phyloP scores from a whole-genome alignment of 139 green algal genomes.

The Limnomonas spitsbergensis region DNA sequence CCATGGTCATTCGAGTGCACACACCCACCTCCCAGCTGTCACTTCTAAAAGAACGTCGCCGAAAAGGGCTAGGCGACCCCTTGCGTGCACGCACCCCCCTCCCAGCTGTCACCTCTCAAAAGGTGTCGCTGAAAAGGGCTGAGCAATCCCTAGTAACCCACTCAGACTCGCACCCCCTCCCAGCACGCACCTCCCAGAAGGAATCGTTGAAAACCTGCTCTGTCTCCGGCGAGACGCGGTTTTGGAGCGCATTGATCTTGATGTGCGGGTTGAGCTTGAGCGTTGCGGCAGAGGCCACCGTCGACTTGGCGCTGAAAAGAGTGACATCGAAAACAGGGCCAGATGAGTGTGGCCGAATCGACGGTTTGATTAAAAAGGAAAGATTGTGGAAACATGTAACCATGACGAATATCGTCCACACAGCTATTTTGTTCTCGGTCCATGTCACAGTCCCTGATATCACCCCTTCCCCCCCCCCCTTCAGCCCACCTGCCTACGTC shows the following conservation, averaged over 20 bases:
- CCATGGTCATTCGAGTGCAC: no score
- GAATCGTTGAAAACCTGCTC: conserved; percentile 90
- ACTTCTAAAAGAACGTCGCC: no score
- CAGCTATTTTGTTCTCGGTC: no score
- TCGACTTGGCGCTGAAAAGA: conserved; percentile 70
- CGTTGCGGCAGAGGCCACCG: conserved; percentile 72
- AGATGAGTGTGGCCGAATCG: background rate
- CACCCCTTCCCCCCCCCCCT: no score
- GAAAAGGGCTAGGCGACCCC: no score
- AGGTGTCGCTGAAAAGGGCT: no score
- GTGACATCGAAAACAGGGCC: background rate
- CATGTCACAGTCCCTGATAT: no score
- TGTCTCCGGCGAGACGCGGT: conserved; percentile 91
- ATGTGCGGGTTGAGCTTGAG: conserved; percentile 79
- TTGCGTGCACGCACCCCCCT: no score
- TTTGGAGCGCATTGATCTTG: conserved; percentile 81
- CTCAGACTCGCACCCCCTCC: background rate
- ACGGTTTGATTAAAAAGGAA: background rate
- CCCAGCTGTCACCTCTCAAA: no score
- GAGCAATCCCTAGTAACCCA: no score
- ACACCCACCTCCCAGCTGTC: no score
- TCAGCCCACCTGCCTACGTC: no score
- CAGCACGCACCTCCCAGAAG: conserved; percentile 79
- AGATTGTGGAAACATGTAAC: background rate
- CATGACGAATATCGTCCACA: conserved; percentile 39